Base-by-base conservation (phyloP, 768 basidiomycete genomes). In the Punctularia strigosozonata region DNA sequence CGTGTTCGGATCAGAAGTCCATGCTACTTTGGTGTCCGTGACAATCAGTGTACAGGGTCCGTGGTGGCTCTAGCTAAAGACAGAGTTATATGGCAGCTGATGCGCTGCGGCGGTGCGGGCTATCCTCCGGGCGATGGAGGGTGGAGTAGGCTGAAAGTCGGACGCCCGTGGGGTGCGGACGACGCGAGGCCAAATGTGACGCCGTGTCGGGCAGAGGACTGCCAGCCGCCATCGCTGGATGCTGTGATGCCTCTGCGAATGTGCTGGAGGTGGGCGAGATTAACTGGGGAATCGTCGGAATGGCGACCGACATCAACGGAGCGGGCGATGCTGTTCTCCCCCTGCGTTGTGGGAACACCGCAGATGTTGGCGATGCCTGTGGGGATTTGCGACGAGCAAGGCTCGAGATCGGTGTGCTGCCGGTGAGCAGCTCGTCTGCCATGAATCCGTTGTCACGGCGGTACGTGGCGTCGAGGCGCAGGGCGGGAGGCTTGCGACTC, bases 351-450 rank as follows among this genome's bases (percentile, higher is more conserved):
- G 70, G 63, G 54, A 82, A 83, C 8, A 71, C 71, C 10, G 80
- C 72, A 2, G 77, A 74, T 13, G 73, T 76, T 0, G 83, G 82
- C 8, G 84, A 83, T 26, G 72, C 67, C 42, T 76, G 75, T 21
- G 84, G 83, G 1, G 82, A 83, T 59, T 77, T 82, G 44, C 84
- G 76, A 45, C 85, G 81, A 31, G 82, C 77, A 43, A 80, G 87
- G 26, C 73, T 69, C 20, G 85, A 88, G 39, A 88, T 87, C 39
- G 85, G 85, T 12, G 78, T 83, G 50, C 50, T 54, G 5, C 52
- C 57, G 20, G 52, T 49, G 23, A 44, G 45, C 31, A 46, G 35
- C 17, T 58, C 56, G 12, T 45, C 39, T 50, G 50, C 39, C 58
- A 52, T 40, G 46, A 47, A 40, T 45, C 44, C 50, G 40, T 36